Base-by-base conservation (phyloP, 1,284 basidiomycete species). In the Trichosporon ovoides region DNA sequence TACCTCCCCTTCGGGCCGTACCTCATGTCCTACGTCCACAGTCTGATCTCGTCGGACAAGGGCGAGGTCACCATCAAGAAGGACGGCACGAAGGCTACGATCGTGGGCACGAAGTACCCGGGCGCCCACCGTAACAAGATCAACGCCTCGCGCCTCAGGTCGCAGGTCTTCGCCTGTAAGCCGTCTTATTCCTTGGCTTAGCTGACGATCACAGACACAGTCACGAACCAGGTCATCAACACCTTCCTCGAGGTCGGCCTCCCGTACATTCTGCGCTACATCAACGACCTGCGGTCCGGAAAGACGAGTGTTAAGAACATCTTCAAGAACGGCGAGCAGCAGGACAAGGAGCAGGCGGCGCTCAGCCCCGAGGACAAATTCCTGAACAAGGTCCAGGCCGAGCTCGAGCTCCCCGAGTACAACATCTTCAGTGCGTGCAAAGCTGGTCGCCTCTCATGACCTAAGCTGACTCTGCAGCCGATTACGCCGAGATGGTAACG, bases 401-500 rank as follows among this genome's bases (percentile, higher is more conserved):
- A 98, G 78, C 86, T 88, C 7, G 82, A 82, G 11, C 79, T 96
- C 52, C 89, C 93, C 0, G 84, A 86, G 38, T 97, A 97, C 69
- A 83, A 84, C 50, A 77, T 87, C 3, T 91, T 90, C 68, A 82
- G 79, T 79, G 52, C 62, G 76, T 70, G 1, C 16, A 7, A 3
- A 19, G 36, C 13, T 14, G 13, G 14, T 13, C 35, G 35, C 7
- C 9, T 35, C 14, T 35, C 14, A 35, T n/a, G n/a, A n/a, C n/a
- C n/a, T n/a, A n/a, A n/a, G 34, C 34, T 38, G 18, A 31, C 20
- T 52, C 3, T 6, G 24, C 63, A 79, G 80, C 76, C 59, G 93
- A 96, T 78, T 97, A 94, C 75, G 86, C 85, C 68, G 94, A 98
- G 80, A 96, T 98, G 92, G 89, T 91, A 24, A 91, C 89, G 3